Evolutionary conservation across 352 stramenopile genomes (phyloP), one percentile per base, ranked within the genome.

Genomic region (Pythium aquatile): DNA sequence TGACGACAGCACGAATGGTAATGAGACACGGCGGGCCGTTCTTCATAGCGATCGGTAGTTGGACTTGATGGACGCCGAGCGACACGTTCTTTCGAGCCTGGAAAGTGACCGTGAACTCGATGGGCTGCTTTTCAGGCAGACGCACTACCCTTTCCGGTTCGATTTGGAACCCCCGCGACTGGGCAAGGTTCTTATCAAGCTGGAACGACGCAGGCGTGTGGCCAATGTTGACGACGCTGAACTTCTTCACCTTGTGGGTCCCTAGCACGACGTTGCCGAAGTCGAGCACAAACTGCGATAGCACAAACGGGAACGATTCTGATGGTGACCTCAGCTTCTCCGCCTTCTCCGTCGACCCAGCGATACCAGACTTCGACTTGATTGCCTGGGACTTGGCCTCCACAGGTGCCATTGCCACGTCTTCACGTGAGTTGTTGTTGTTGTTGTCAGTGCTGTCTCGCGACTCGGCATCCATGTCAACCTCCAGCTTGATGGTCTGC

Each of bases 241-340:
- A 98, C 40, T 90, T 91, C 33, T 94, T 95, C 58, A 97, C 93
- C 61, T 93, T 93, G 60, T 95, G 93, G 8, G 89, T 88, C 5
- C 94, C 95, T 4, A 93, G 62, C 10, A 98, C 90, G 54, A 98
- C 90, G 64, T 98, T 95, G 0, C 94, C 94, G 69, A 98, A 98
- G 66, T 98, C 94, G 28, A 96, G 78, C 1, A 97, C 80, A 64
- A 98, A 98, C 58, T 93, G 79, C 3, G 88, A 96, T 16, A 97
- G 59, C 47, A 97, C 76, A 63, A 98, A 98, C 9, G 78, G 69
- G 5, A 87, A 79, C 20, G 44, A 13, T 59, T 73, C 49, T 87
- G 76, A 14, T 52, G 52, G 62, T 63, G 54, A 76, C 79, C 64
- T 26, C 26, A 33, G 28, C 28, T 39, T 55, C 49, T 29, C 33